phyloP scores from a whole-genome alignment of 768 basidiomycete species.

The Lactarius quietus region DNA sequence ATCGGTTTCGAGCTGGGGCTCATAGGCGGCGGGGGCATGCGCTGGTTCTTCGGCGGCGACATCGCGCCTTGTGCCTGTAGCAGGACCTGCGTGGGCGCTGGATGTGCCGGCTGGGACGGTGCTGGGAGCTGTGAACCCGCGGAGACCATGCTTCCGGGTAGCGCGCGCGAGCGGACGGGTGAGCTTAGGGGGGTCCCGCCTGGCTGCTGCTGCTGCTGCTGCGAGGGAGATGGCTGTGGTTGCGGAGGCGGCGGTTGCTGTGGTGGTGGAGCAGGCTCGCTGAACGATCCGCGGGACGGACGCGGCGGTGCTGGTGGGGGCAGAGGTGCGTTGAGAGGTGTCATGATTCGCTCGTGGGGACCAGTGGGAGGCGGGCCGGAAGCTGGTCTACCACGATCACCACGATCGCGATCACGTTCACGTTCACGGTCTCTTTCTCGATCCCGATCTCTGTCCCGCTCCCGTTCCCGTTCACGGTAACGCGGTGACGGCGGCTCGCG shows the following conservation, averaged over 20 bases:
- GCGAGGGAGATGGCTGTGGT: not conserved
- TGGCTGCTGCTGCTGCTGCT: constrained; percentile 1
- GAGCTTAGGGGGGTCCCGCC: constrained; percentile 18
- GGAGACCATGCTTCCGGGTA: constrained; percentile 17
- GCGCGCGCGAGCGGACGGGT: constrained; percentile 10
- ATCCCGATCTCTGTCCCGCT: constrained; percentile 28
- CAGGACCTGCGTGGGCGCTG: not conserved
- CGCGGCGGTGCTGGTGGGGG: constrained; percentile 7
- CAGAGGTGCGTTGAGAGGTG: constrained; percentile 28
- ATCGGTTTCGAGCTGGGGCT: constrained; percentile 22
- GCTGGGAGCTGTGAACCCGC: not conserved
- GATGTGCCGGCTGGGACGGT: not conserved
- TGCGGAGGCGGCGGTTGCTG: constrained; percentile 2
- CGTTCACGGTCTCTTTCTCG: constrained; percentile 12
- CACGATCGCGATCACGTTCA: not conserved
- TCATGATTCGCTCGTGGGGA: constrained; percentile 32
- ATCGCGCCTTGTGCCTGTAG: constrained; percentile 9
- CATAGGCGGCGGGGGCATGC: constrained; percentile 8
- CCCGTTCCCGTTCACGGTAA: constrained; percentile 18
- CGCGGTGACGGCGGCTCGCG: constrained; percentile 23
- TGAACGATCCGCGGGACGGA: constrained; percentile 22
- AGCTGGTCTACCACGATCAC: constrained; percentile 23
- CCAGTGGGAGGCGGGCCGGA: constrained; percentile 28
- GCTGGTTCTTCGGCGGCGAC: constrained; percentile 17
- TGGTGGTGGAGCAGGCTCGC: constrained; percentile 8